Evolutionary conservation across 2,329 filamentous ascomycete genomes (phyloP).

Genomic region (Niveomyces coronatus): DNA sequence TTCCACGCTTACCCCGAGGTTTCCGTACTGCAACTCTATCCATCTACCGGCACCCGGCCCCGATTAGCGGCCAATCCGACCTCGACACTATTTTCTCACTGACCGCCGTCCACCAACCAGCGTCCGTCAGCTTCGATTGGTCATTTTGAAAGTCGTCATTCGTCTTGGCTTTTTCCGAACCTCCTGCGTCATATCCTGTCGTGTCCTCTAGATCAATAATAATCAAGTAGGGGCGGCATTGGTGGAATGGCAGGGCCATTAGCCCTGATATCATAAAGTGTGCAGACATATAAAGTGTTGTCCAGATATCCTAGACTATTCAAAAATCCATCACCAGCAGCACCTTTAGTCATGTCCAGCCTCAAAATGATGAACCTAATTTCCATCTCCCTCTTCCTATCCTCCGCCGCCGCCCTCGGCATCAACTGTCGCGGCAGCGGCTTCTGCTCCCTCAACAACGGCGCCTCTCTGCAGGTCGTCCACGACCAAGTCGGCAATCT

Average conservation of each 20-base stretch:
- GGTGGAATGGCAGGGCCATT: too few relatives aligned
- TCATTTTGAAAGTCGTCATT: background rate
- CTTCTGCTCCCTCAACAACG: slow-evolving; percentile 8
- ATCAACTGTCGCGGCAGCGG: slow-evolving; percentile 12
- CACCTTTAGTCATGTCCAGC: background rate
- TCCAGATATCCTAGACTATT: too few relatives aligned
- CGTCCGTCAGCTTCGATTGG: background rate
- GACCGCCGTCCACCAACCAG: slow-evolving; percentile 6
- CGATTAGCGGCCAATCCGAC: too few relatives aligned
- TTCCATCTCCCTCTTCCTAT: slow-evolving; percentile 6
- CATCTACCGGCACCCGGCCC: too few relatives aligned
- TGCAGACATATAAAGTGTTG: too few relatives aligned
- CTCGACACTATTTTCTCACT: background rate
- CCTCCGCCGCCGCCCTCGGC: slow-evolving; percentile 8
- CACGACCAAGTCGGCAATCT: slow-evolving; percentile 11
- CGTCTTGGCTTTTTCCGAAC: too few relatives aligned
- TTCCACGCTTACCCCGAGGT: too few relatives aligned
- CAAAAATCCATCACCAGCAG: too few relatives aligned
- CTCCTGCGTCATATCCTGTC: too few relatives aligned
- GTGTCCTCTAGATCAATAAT: background rate
- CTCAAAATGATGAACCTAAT: slow-evolving; percentile 6
- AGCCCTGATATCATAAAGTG: background rate
- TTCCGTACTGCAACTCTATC: too few relatives aligned
- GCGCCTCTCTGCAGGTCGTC: slow-evolving; percentile 9
- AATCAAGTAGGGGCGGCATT: too few relatives aligned